Evolutionary conservation across 306 rosid genomes (phyloP).

Genomic region (Casuarina equisetifolia): DNA sequence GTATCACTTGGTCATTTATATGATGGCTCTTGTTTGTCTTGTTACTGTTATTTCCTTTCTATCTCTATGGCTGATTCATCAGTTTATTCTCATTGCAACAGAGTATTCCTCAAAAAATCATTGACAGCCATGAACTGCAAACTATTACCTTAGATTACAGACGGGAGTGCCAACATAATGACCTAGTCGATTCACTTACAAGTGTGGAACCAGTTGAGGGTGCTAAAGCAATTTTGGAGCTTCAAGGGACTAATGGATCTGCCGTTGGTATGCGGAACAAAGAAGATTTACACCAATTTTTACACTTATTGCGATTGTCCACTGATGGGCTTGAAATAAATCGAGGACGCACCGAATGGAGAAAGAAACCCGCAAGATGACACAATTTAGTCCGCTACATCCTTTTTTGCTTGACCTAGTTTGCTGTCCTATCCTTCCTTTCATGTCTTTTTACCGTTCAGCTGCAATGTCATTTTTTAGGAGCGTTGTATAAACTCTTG

Average conservation of each 20-base stretch:
- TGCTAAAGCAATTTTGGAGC: slow-evolving; percentile 36
- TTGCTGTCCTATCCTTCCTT: slow-evolving; percentile 14
- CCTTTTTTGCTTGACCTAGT: slow-evolving; percentile 5
- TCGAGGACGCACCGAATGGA: slow-evolving; percentile 87
- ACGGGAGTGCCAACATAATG: slow-evolving; percentile 84
- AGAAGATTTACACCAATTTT: slow-evolving; percentile 55
- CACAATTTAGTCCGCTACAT: slow-evolving; percentile 4
- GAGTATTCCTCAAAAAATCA: slow-evolving; percentile 96
- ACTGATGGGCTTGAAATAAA: slow-evolving; percentile 77
- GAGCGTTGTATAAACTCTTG: not conserved
- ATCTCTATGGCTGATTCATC: slow-evolving; percentile 16
- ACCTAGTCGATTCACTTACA: slow-evolving; percentile 78
- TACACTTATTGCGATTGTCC: slow-evolving; percentile 76
- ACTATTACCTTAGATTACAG: slow-evolving; percentile 92
- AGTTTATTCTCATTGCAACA: slow-evolving; percentile 29
- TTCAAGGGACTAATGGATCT: slow-evolving; percentile 61
- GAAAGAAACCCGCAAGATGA: slow-evolving; percentile 80
- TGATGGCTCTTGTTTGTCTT: not conserved
- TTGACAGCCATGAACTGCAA: slow-evolving; percentile 75
- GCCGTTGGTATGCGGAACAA: slow-evolving; percentile 27
- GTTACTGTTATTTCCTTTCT: not conserved
- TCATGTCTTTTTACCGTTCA: not conserved
- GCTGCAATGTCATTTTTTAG: not conserved
- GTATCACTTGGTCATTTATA: not conserved
- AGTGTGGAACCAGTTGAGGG: slow-evolving; percentile 50